Evolutionary conservation across 345 rosid genomes (phyloP), one percentile per base, ranked within the genome.

Genomic region (Gossypium sturtianum): DNA sequence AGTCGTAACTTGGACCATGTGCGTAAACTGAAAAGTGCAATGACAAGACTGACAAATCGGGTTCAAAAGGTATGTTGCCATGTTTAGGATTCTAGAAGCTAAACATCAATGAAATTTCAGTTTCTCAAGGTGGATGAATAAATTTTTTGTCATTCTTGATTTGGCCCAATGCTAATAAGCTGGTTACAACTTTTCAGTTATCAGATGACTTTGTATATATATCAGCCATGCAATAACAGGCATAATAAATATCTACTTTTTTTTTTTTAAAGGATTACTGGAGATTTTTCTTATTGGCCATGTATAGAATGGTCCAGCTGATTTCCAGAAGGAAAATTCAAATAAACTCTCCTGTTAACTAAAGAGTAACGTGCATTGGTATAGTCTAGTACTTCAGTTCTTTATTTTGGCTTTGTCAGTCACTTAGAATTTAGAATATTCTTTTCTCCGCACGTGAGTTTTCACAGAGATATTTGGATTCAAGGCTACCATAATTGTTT

Each of bases 1-100:
- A 83, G 90, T 77, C 86, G 82, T 44, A 85, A 88, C 76, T 79
- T 86, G 82, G 88, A 86, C 29, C 74, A 83, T 19, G 87, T 81
- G 77, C 86, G 88, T 22, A 88, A 85, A 72, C 61, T 86, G 80
- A 88, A 86, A 79, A 83, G 88, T 76, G 83, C 86, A 4, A 88
- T 88, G 88, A 88, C 89, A 59, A 83, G 87, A 72, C 76, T 88
- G 82, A 82, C 85, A 62, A 81, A 76, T 74, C 80, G 87, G 60
- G 88, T 88, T 70, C 90, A 85, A 75, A 84, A 86, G 84, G 91
- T 86, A 79, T 51, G 72, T 29, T 13, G 27, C 65, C 29, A 61
- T 29, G 78, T 44, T 12, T 59, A 59, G 34, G 22, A 44, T 54
- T 72, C 53, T 57, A 2, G 22, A 59, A 57, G n/a, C 22, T 7